Conservation (phyloP, 2,329 filamentous ascomycete species). For the Xylaria sp. region DNA sequence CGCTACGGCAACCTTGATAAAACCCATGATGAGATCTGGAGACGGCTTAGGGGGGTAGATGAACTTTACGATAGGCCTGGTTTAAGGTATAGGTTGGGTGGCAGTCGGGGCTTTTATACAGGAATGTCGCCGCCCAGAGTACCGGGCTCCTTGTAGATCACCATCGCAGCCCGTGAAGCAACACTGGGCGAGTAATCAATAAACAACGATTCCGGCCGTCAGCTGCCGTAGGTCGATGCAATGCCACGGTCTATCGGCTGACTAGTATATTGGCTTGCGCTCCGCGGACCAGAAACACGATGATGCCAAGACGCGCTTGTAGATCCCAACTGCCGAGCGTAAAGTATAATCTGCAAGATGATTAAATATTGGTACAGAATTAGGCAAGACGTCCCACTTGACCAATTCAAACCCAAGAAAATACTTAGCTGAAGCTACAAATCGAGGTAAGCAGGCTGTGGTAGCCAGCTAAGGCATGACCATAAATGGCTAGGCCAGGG, state of each 20-base stretch:
- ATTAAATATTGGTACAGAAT: constrained; percentile 12
- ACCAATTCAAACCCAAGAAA: background rate
- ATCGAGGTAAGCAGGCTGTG: constrained; percentile 14
- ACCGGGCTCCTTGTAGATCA: constrained; percentile 17
- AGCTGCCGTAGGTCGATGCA: constrained; percentile 14
- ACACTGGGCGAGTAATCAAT: constrained; percentile 8
- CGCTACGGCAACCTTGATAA: constrained; percentile 30
- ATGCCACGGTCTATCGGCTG: constrained; percentile 15
- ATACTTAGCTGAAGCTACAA: constrained; percentile 13
- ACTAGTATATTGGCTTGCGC: constrained; percentile 3
- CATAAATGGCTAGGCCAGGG: constrained; percentile 12
- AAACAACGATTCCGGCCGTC: constrained; percentile 12
- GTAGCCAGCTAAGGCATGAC: constrained; percentile 18
- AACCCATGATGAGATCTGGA: constrained; percentile 32
- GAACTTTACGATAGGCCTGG: background rate
- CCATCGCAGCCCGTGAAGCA: constrained; percentile 1
- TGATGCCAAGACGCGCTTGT: constrained; percentile 25
- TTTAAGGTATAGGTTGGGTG: background rate
- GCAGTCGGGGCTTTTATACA: constrained; percentile 6
- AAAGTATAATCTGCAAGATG: constrained; percentile 10
- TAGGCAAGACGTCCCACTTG: constrained; percentile 11
- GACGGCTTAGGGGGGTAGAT: background rate
- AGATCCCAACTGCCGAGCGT: constrained; percentile 26
- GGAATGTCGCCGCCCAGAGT: too few species aligned
- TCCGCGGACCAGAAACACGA: constrained; percentile 1